Base-by-base conservation (phyloP, 352 stramenopile species). In the Phytopythium vexans region DNA sequence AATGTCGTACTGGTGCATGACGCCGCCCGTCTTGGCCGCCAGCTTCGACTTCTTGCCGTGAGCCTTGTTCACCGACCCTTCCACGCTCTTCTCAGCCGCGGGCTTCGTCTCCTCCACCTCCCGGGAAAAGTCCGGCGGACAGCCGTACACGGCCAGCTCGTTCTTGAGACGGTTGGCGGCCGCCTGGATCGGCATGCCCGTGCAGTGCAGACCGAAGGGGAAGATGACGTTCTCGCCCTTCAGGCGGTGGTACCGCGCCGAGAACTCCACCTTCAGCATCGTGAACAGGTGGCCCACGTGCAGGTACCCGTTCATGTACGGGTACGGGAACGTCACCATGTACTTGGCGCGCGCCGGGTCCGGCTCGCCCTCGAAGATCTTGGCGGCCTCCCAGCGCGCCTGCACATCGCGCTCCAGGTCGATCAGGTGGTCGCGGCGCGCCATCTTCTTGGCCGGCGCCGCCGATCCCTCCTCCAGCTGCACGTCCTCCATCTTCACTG, bases 281-380 rank as follows among this genome's bases (percentile, higher is more conserved):
- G 89, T 98, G 82, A 99, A 99, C 39, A 92, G 69, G 66, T 97
- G 90, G 11, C 98, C 98, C 60, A 99, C 89, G 77, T 99, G 98
- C 68, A 99, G 74, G 62, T 97, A 97, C 33, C 97, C 98, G 70
- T 99, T 99, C 86, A 98, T 99, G 88, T 99, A 99, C 39, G 98
- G 98, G 77, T 98, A 99, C 37, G 98, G 98, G 77, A 99, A 99
- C 14, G 97, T 99, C 3, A 98, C 96, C 68, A 99, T 89, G 74
- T 99, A 99, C 73, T 98, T 99, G 34, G 82, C 72, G 65, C 96
- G 92, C 54, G 61, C 78, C 11, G 62, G 50, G 46, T 94, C 77
- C 34, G 84, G 81, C 52, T 84, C 73, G 56, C 75, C 93, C 84
- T 97, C 94, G 88, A 96, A 97, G 37, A 95, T 64, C 69, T 95